Base-by-base conservation (phyloP, 2,329 filamentous ascomycete species). In the Clonostachys solani region DNA sequence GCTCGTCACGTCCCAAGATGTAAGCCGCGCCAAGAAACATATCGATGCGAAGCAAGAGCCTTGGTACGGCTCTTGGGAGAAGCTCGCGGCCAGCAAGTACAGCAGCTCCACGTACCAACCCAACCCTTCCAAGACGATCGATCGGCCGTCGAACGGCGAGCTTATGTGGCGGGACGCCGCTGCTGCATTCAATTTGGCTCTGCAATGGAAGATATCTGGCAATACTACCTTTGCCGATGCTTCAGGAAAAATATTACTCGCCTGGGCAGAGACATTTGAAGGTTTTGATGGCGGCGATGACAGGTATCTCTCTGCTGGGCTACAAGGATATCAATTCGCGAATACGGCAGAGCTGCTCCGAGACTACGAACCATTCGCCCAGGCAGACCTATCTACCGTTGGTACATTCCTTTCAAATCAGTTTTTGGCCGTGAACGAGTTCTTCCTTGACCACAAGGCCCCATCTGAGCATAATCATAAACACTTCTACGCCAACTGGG, bases 281-380 rank as follows among this genome's bases (percentile, higher is more conserved):
- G 15, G 15, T 18, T 18, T 38, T 12, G 17, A 18, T 18, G 36
- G 36, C 17, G 36, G 36, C 36, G 36, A 38, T 18, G 36, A 38
- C 47, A 61, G 53, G 23, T 67, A 59, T 47, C 65, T 75, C 3
- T 64, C 66, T 0, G 57, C 67, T 0, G 71, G 72, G 0, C 51
- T 75, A 2, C 69, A 75, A 35, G 72, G 72, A 0, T 73, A 74
- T 46, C 59, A 75, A 49, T 56, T 74, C 12, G 72, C 71, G 15
- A 75, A 75, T 42, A 71, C 67, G 0, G 72, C 62, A 0, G 72
- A 75, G 48, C 56, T 74, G 2, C 55, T 74, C 42, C 56, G 67
- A 2, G 53, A 48, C 18, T 66, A 71, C 45, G 36, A n/a, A 38
- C 36, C 36, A 38, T 33, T 45, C 9, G 60, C 57, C 3, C 70